phyloP scores from a whole-genome alignment of 768 basidiomycete genomes.

The Hygrophoropsis aurantiaca region DNA sequence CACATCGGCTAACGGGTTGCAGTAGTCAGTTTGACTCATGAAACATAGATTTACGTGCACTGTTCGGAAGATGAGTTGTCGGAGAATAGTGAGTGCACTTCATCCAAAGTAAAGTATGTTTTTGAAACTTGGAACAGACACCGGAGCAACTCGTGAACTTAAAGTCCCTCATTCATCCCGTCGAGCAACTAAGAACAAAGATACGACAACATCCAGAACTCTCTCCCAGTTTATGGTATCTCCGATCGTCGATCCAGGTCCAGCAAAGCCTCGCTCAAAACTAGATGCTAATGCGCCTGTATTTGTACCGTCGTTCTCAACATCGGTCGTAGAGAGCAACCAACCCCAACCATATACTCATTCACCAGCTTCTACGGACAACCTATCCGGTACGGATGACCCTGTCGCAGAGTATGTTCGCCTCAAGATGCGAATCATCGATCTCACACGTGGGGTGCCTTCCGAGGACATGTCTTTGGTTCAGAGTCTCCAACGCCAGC shows the following conservation, averaged over 20 bases:
- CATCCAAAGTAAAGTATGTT: no score
- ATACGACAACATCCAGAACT: slow-evolving; percentile 3
- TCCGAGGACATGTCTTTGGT: slow-evolving; percentile 28
- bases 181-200: slow-evolving; percentile 4
- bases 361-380: slow-evolving; percentile 13
- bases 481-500: slow-evolving; percentile 42
- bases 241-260: background rate
- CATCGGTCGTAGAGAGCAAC: slow-evolving; percentile 8
- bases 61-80: slow-evolving; percentile 61
- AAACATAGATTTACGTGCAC: slow-evolving; percentile 59
- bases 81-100: slow-evolving; percentile 32
- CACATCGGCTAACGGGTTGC: background rate
- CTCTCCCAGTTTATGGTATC: slow-evolving; percentile 1
- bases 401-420: slow-evolving; percentile 63
- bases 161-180: slow-evolving; percentile 11
- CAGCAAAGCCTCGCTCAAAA: slow-evolving; percentile 19
- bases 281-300: slow-evolving; percentile 41
- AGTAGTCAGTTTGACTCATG: slow-evolving; percentile 7
- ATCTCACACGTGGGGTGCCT: slow-evolving; percentile 36
- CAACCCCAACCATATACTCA: slow-evolving; percentile 14
- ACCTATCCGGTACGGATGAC: slow-evolving; percentile 46
- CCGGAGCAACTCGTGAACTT: slow-evolving; percentile 8
- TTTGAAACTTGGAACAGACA: slow-evolving; percentile 4
- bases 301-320: slow-evolving; percentile 34
- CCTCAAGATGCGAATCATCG: slow-evolving; percentile 56